Conservation (phyloP, 2,329 filamentous ascomycete genomes). For the Orbilia quercus region DNA sequence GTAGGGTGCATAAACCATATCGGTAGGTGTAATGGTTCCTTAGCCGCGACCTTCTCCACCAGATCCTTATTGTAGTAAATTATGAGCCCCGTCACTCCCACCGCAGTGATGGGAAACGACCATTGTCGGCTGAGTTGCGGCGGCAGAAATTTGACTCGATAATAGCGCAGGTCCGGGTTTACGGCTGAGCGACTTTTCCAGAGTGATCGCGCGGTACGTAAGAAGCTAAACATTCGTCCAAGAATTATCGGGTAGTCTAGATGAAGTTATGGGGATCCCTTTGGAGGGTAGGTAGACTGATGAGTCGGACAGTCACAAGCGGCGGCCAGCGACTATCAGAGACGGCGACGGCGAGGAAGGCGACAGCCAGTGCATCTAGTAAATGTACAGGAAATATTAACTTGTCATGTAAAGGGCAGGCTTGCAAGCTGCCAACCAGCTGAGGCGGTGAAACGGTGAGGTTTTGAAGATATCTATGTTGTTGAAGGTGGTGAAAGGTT, state of each 20-base stretch:
- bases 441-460: neutral
- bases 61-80: slow-evolving; percentile 42
- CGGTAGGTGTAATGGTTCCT: slow-evolving; percentile 46
- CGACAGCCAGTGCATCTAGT: slow-evolving; percentile 40
- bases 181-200: slow-evolving; percentile 48
- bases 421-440: neutral
- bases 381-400: slow-evolving; percentile 4
- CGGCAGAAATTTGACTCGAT: slow-evolving; percentile 42
- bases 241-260: slow-evolving; percentile 14
- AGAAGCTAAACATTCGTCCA: slow-evolving; percentile 54
- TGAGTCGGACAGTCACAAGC: slow-evolving; percentile 10
- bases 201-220: slow-evolving; percentile 51
- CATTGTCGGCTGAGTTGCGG: slow-evolving; percentile 23
- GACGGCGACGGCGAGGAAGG: slow-evolving; percentile 10
- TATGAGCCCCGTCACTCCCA: slow-evolving; percentile 31
- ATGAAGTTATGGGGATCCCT: slow-evolving; percentile 3
- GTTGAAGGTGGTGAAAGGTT: slow-evolving; percentile 21
- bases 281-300: slow-evolving; percentile 15
- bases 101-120: slow-evolving; percentile 35
- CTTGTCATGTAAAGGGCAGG: slow-evolving; percentile 20
- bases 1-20: slow-evolving; percentile 48
- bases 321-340: slow-evolving; percentile 14
- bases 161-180: slow-evolving; percentile 40
- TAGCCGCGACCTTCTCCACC: slow-evolving; percentile 35
- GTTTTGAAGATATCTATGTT: slow-evolving; percentile 2